Evolutionary conservation across 225 moss, liverwort and hornwort genomes (phyloP).

Genomic region (Anthoceros angustus): DNA sequence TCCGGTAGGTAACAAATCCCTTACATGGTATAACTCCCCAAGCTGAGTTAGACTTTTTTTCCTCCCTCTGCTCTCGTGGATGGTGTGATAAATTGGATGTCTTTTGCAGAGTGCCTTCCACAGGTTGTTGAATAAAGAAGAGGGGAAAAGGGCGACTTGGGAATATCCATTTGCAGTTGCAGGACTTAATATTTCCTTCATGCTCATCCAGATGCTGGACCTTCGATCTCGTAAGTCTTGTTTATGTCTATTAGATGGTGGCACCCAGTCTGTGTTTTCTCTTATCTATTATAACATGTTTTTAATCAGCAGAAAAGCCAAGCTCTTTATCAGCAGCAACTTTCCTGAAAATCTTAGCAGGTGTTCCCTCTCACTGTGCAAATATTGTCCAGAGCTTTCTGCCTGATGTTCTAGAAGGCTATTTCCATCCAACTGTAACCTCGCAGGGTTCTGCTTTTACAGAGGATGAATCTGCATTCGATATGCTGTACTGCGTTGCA

Average conservation of each 20-base stretch:
- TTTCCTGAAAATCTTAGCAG: slow-evolving; percentile 57
- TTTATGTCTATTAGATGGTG: not conserved
- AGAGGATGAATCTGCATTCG: slow-evolving; percentile 80
- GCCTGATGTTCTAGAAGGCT: not conserved
- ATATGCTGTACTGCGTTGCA: slow-evolving; percentile 71
- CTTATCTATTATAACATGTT: not conserved
- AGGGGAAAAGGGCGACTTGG: slow-evolving; percentile 86
- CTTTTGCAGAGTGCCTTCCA: slow-evolving; percentile 40
- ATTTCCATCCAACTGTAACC: not conserved
- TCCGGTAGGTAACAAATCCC: slow-evolving; percentile 21
- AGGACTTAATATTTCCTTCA: slow-evolving; percentile 79
- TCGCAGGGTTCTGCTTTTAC: slow-evolving; percentile 1
- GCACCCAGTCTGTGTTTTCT: not conserved
- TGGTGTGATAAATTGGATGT: not conserved
- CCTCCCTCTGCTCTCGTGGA: not conserved
- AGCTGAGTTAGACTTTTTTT: not conserved
- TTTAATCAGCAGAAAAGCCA: slow-evolving; percentile 30
- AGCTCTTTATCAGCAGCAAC: slow-evolving; percentile 39
- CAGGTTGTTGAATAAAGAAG: slow-evolving; percentile 61
- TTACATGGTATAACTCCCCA: too few relatives aligned
- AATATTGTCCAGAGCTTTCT: too few relatives aligned
- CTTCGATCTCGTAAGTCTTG: slow-evolving; percentile 37
- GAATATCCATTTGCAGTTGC: slow-evolving; percentile 96
- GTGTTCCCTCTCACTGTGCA: too few relatives aligned
- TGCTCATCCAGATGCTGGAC: slow-evolving; percentile 90